Conservation (phyloP, 306 rosid species). For the Albizia julibrissin region DNA sequence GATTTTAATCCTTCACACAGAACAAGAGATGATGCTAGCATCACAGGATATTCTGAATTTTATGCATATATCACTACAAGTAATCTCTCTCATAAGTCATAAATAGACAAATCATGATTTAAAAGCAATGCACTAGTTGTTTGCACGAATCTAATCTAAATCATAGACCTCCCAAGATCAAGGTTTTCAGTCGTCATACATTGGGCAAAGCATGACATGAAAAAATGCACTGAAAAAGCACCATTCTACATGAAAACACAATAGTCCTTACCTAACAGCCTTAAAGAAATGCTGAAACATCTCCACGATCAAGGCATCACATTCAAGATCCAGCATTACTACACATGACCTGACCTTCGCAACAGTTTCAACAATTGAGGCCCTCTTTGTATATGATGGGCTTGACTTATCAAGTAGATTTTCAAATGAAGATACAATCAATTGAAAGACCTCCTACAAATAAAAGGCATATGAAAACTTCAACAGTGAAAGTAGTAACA, state of each 20-base stretch:
- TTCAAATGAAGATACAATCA: constrained; percentile 89
- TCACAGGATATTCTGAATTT: not conserved
- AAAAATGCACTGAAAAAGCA: constrained; percentile 10
- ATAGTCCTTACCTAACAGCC: constrained; percentile 61
- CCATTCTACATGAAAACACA: not conserved
- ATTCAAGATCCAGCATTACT: constrained; percentile 94
- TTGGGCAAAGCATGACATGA: not conserved
- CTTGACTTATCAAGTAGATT: constrained; percentile 67
- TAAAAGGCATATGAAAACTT: not conserved
- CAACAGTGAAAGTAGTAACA: not conserved
- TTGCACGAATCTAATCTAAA: not conserved
- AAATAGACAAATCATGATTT: not conserved
- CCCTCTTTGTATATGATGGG: constrained; percentile 67
- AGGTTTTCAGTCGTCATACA: not conserved
- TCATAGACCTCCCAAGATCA: not conserved
- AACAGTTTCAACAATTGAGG: constrained; percentile 83
- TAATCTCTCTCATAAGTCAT: not conserved
- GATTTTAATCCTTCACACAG: not conserved
- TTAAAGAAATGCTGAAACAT: constrained; percentile 91
- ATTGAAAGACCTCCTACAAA: constrained; percentile 80
- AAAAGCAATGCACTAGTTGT: not conserved
- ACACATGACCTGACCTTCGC: constrained; percentile 93
- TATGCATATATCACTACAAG: not conserved
- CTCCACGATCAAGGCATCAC: constrained; percentile 76
- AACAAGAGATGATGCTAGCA: no score